These are phyloP conservation scores for Globisporangium radiosum DNA, from an alignment of 352 stramenopile species.

Conservation along the genomic window DNA sequence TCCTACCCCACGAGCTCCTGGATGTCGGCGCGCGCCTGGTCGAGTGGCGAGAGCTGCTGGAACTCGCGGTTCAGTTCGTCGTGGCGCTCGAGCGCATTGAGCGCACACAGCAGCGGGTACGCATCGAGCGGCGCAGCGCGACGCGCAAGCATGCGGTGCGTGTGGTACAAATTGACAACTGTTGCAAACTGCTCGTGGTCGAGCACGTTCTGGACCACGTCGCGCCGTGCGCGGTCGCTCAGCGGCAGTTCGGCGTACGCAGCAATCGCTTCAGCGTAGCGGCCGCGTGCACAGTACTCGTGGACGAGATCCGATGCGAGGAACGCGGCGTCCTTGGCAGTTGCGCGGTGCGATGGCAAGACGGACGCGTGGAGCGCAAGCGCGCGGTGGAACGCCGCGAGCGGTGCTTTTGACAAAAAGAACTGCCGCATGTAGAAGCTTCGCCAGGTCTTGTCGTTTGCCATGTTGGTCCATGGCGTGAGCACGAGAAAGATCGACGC, in stretches of 20 bases:
- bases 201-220: constrained; percentile 30
- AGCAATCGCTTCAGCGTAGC: constrained; percentile 45
- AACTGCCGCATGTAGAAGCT: too few species aligned
- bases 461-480: too few species aligned
- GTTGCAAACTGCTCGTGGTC: constrained; percentile 53
- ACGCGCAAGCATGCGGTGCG: constrained; percentile 25
- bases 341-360: too few species aligned
- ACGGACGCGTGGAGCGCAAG: too few species aligned
- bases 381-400: too few species aligned
- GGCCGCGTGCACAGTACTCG: constrained; percentile 49
- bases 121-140: constrained; percentile 29
- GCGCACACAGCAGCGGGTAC: constrained; percentile 34
- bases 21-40: constrained; percentile 27
- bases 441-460: too few species aligned
- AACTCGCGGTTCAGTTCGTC: constrained; percentile 45
- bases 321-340: constrained; percentile 14
- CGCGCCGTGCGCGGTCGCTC: constrained; percentile 16
- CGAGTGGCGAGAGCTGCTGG: constrained; percentile 32
- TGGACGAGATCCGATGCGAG: constrained; percentile 28
- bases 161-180: constrained; percentile 38
- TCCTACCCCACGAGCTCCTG: constrained; percentile 28
- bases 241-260: constrained; percentile 41
- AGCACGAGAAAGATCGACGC: too few species aligned
- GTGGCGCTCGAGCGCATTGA: constrained; percentile 32
- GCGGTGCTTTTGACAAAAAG: too few species aligned